Base-by-base conservation (phyloP, 176 grass and related monocot species). In the Carex myosuroides region DNA sequence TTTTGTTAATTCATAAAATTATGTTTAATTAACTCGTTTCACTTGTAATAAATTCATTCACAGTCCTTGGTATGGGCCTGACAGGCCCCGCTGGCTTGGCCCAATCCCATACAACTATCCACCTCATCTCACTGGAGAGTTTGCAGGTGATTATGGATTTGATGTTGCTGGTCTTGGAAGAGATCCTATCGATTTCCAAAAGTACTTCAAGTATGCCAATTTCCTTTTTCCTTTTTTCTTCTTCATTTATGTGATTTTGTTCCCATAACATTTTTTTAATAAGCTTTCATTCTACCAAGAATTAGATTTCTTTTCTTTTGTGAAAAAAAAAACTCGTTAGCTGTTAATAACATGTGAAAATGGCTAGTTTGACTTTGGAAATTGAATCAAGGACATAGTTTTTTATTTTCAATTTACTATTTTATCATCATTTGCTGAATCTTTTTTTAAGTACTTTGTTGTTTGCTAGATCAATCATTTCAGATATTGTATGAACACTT, bases 111-210 rank as follows among this genome's bases (percentile, higher is more conserved):
- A 91, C 65, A 74, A 93, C 32, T 98, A 94, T 84, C 95, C 92
- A 13, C 63, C 85, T 56, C 83, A 98, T 83, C 86, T 98, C 22
- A 90, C 73, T 1, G 91, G 95, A 74, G 92, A 94, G 67, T 87
- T 89, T 84, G 91, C 95, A 2, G 95, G 92, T 73, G 89, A 98
- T 93, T 98, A 98, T 50, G 92, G 92, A 52, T 98, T 98, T 76
- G 92, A 98, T 90, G 6, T 93, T 12, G 92, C 84, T 88, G 92
- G 92, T 88, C 92, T 98, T 60, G 95, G 72, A 70, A 91, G 90
- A 88, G 91, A 94, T 84, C 92, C 92, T 17, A 80, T 70, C 79
- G 89, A 89, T 88, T 98, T 98, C 75, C 59, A 82, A 84, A 94
- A 91, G 37, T 98, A 98, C 75, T 98, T 98, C 53, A 98, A 94